Base-by-base conservation (phyloP, 2,329 filamentous ascomycete species). In the Fusarium marasasianum region DNA sequence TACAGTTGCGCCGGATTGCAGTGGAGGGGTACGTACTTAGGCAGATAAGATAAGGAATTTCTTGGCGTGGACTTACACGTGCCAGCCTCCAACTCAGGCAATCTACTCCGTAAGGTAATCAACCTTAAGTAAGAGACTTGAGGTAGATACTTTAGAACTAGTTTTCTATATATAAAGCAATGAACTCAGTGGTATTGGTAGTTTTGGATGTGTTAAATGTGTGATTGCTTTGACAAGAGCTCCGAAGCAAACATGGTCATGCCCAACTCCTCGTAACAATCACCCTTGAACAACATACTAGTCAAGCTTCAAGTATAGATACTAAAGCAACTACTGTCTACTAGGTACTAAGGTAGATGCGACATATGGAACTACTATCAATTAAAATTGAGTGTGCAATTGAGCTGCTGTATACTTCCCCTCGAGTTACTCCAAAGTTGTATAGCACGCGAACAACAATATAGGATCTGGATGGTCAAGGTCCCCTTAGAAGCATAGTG, bases 1-100 rank as follows among this genome's bases (percentile, higher is more conserved):
- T 24, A 41, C 38, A 50, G 59, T 68, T 65, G 59, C 60, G 53
- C 65, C 66, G 59, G 44, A 44, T 40, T n/a, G 41, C 26, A 53
- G 56, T 56, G 31, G 72, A 74, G 72, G 55, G 72, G 72, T 73
- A 71, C 69, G 72, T 75, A 71, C 72, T 60, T 12, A 20, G 24
- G 22, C 10, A 31, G 72, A 75, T 75, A 75, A 75, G 72, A 75
- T 75, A 75, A 75, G 59, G 18, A 35, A 41, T 35, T 38, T 40
- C 71, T 71, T 71, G 66, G 66, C 70, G 50, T 60, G 22, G 20
- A 35, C 38, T 69, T 63, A 66, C 53, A 70, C 45, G 59, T 70
- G 51, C 67, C 31, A 50, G 13, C 22, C 22, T 33, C 55, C 37
- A 26, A 40, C 35, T 24, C 24, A 17, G 57, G 35, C 44, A 44